Percentiles rank a stretch among this genome's conserved stretches.
Conservation (phyloP, 1,284 basidiomycete species). For the Phenoliferia sp. region DNA sequence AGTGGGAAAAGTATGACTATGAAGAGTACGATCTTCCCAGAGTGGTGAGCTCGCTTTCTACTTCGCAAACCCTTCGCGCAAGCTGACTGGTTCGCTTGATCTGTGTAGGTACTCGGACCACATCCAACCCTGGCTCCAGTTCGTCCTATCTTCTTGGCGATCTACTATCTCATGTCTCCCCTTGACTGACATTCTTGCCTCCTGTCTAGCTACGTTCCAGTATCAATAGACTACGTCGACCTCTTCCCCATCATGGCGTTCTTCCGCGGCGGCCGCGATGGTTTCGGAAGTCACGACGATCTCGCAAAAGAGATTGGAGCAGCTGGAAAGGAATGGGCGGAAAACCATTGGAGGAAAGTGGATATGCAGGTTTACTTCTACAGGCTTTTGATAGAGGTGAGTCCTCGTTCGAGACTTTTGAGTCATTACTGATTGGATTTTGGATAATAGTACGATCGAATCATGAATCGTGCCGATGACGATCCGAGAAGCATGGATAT, state of each 20-base stretch:
- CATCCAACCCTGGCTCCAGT: conserved; percentile 36
- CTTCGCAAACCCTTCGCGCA: too few species aligned
- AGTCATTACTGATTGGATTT: neutral
- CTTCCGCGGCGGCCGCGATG: conserved; percentile 44
- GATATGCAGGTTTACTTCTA: conserved; percentile 48
- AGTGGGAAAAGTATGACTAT: conserved; percentile 58
- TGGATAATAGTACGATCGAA: conserved; percentile 26
- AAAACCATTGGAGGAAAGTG: conserved; percentile 48
- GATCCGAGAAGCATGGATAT: conserved; percentile 22
- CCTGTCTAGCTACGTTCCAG: conserved; percentile 41
- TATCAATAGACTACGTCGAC: conserved; percentile 49
- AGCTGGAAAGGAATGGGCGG: conserved; percentile 45
- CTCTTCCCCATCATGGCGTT: conserved; percentile 49
- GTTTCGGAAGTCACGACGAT: conserved; percentile 43
- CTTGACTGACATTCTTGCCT: too few species aligned
- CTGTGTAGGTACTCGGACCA: conserved; percentile 31
- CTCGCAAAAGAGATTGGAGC: conserved; percentile 46
- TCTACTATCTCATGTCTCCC: too few species aligned
- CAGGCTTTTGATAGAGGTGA: conserved; percentile 6
- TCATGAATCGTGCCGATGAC: conserved; percentile 32
- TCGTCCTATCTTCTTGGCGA: too few species aligned
- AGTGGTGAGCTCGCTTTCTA: too few species aligned
- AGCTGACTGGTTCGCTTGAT: too few species aligned
- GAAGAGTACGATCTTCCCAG: conserved; percentile 60
- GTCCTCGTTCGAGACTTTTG: too few species aligned